Evolutionary conservation across 306 rosid species (phyloP), one percentile per base, ranked within the genome.

Genomic region (Malus domestica): DNA sequence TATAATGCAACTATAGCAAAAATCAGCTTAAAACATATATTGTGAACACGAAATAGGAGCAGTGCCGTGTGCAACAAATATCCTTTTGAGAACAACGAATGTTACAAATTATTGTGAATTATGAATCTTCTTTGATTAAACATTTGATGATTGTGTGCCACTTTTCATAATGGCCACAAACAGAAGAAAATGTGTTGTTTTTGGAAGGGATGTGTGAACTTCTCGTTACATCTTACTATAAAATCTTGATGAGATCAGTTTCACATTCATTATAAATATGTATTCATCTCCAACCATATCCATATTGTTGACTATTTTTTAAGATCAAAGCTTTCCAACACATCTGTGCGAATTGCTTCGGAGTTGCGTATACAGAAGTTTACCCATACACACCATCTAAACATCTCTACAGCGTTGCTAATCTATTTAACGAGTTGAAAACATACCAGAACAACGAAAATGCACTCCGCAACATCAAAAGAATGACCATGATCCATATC

Each of bases 341-440:
- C 2, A 22, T 22, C 5, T 58, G 30, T n/a, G 6, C 11, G 63
- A 58, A 58, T 58, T 58, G 23, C 16, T 4, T 12, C 20, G 8
- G 1, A 49, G 14, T 2, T 49, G 19, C 54, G 54, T 0, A 49
- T n/a, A 60, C 9, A 25, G 65, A 60, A 60, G 18, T 12, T 11
- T 25, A 60, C 65, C 29, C 5, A 2, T 25, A 23, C 66, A 12
- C 19, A 60, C 4, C 35, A 60, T 60, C 2, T 9, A 27, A 27
- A 4, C 35, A 61, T 23, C 35, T 10, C 18, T 25, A 14, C 38
- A 61, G 8, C 33, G 10, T 61, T 60, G 66, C 67, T 23, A 27
- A 5, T 61, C 20, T 27, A 61, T 61, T n/a, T 61, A 27, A 22
- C 6, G 3, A 32, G 35, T 89, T 85, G 60, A 19, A 19, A 72